Evolutionary conservation across 2,329 filamentous ascomycete genomes (phyloP), one percentile per base, ranked within the genome.

Genomic region (Drechslera avenae): DNA sequence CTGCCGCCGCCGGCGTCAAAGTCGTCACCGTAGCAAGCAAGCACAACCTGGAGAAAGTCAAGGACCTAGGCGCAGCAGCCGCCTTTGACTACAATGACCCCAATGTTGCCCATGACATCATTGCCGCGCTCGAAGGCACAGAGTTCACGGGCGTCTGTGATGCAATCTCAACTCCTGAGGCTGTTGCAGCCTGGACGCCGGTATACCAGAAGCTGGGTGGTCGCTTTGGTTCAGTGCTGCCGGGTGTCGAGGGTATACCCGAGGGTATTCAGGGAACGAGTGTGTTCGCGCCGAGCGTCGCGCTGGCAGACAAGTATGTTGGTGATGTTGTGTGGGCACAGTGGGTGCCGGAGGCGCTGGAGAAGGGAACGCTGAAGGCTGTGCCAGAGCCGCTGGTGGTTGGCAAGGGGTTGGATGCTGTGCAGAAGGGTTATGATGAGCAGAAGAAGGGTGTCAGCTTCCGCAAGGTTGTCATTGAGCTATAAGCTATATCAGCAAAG

Each of bases 101-200:
- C 2, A 60, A 43, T 16, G 63, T 67, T 0, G 67, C 69, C 10
- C 68, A 76, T 2, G 73, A 78, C 42, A 71, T 77, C 33, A 60
- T 78, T 17, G 53, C 56, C 8, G 75, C 75, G 17, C 64, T 78
- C 46, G 62, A 76, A 47, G 74, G 72, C 4, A 73, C 71, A 2
- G 71, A 75, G 10, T 78, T 76, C 41, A 63, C 61, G 5, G 77
- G 77, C 21, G 64, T 75, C n/a, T 78, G 73, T 51, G 77, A 79
- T 51, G 61, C 61, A 32, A 74, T 71, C 19, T 62, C 64, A 17
- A 61, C 59, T 3, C 46, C 60, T 3, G 60, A 65, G 10, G 55
- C 66, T 13, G 57, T 46, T 4, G 49, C 50, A 18, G 58, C 56
- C 1, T 72, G 67, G 67, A 33, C 59, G 10, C 64, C 67, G 3